These are phyloP conservation scores for Hypomontagnella submonticulosa DNA, from an alignment of 495 filamentous ascomycete genomes.

Conservation along the genomic window DNA sequence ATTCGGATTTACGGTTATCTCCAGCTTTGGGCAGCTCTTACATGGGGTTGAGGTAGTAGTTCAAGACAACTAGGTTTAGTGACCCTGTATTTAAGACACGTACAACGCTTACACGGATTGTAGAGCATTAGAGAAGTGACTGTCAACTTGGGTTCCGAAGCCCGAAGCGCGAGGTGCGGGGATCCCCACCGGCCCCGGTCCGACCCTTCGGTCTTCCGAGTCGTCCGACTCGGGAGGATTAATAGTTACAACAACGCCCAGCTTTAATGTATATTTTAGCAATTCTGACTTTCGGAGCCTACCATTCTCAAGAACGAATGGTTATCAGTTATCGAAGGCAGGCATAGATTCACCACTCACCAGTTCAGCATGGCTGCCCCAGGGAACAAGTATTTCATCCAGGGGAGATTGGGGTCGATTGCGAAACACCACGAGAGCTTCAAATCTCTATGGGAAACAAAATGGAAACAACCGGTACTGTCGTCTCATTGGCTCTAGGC, in stretches of 20 bases:
- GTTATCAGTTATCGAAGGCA: too few relatives aligned
- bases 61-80: too few relatives aligned
- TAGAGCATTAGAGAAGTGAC: too few relatives aligned
- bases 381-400: constrained; percentile 42
- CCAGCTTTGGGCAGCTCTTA: too few relatives aligned
- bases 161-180: constrained; percentile 28
- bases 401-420: constrained; percentile 34
- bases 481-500: background rate
- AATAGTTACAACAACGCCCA: background rate
- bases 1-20: too few relatives aligned
- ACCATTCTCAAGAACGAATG: too few relatives aligned
- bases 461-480: constrained; percentile 73
- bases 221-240: constrained; percentile 3
- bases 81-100: too few relatives aligned
- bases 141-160: background rate
- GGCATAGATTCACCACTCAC: background rate
- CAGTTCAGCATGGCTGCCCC: constrained; percentile 35
- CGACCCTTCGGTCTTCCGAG: constrained; percentile 7
- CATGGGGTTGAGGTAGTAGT: too few relatives aligned
- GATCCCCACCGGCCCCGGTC: constrained; percentile 25
- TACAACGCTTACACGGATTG: too few relatives aligned
- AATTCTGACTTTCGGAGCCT: too few relatives aligned
- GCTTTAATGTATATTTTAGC: background rate
- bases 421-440: constrained; percentile 71
- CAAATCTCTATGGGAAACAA: constrained; percentile 76